phyloP scores from a whole-genome alignment of 768 basidiomycete species.

The Rhizopogon sp. region DNA sequence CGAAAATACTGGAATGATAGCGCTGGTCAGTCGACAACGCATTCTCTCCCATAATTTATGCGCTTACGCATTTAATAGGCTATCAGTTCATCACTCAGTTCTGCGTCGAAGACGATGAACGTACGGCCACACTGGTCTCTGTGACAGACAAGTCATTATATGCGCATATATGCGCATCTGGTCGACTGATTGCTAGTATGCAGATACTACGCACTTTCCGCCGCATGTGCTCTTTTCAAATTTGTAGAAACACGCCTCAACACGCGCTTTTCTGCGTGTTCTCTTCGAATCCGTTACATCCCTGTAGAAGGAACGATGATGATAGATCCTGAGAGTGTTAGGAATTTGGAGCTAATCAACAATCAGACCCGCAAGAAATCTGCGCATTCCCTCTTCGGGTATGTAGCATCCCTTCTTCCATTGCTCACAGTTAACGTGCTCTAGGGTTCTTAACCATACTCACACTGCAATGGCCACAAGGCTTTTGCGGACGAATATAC shows the following conservation, averaged over 20 bases:
- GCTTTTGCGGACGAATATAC: slow-evolving; percentile 70
- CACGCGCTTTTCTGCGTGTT: slow-evolving; percentile 61
- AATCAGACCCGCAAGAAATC: slow-evolving; percentile 69
- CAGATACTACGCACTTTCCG: slow-evolving; percentile 88
- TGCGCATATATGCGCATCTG: slow-evolving; percentile 6
- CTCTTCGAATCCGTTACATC: slow-evolving; percentile 69
- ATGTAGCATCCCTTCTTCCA: slow-evolving; percentile 8
- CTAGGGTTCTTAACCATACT: slow-evolving; percentile 71
- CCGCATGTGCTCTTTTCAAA: slow-evolving; percentile 83
- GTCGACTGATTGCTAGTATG: not conserved
- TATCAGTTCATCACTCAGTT: slow-evolving; percentile 79
- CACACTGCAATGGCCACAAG: slow-evolving; percentile 89
- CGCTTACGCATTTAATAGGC: not conserved
- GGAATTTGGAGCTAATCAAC: slow-evolving; percentile 83
- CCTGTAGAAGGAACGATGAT: slow-evolving; percentile 91
- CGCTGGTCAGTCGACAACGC: slow-evolving; percentile 43
- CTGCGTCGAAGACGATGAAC: slow-evolving; percentile 75
- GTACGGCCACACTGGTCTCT: slow-evolving; percentile 74
- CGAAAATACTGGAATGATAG: slow-evolving; percentile 85
- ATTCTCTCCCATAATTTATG: not conserved
- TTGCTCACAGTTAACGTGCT: not conserved
- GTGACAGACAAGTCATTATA: slow-evolving; percentile 72
- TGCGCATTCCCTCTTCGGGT: slow-evolving; percentile 79
- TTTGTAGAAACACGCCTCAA: slow-evolving; percentile 69
- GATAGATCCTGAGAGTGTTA: slow-evolving; percentile 86